Evolutionary conservation across 1,139 yeast species (phyloP), one percentile per base, ranked within the genome.

Genomic region (Yamadazyma buinensis): DNA sequence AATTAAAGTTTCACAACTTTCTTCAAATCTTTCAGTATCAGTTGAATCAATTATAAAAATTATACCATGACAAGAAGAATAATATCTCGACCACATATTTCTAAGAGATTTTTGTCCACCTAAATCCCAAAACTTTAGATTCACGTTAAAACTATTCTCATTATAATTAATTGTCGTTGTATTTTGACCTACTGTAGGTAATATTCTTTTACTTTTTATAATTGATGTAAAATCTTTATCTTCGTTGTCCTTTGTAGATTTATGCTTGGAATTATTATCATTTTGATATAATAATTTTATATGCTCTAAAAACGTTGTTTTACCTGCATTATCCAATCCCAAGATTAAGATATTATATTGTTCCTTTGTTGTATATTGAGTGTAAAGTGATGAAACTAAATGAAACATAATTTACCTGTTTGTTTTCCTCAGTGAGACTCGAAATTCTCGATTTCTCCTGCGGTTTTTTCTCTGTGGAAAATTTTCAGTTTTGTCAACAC

Each of bases 291-390:
- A 51, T 30, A 68, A 54, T 51, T 68, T 68, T 29, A 67, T 41
- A 43, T 69, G 74, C 46, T 69, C 75, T 26, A 69, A 50, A 42
- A 69, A 68, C 8, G 75, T 66, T 13, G 97, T 90, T 56, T 92
- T 92, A 3, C 98, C 98, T 0, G 97, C 96, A 64, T 90, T 88
- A 58, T 92, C 97, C 30, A 92, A 72, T 13, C 98, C 98, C 21
- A 92, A 66, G 26, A 92, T 84, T 28, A 92, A 68, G 4, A 92
- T 76, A 41, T 69, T 68, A 47, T 69, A 69, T 52, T 68, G 74
- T 42, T 69, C 75, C 36, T 73, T 55, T 47, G 67, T 64, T 40
- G 73, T 67, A 47, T 67, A 69, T 46, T 68, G 73, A 5, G 74
- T 64, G 45, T 69, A 69, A 32, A 69, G 50, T 19, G 75, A 67